phyloP scores from a whole-genome alignment of 2,329 filamentous ascomycete genomes.

The Fusarium protoensiforme region DNA sequence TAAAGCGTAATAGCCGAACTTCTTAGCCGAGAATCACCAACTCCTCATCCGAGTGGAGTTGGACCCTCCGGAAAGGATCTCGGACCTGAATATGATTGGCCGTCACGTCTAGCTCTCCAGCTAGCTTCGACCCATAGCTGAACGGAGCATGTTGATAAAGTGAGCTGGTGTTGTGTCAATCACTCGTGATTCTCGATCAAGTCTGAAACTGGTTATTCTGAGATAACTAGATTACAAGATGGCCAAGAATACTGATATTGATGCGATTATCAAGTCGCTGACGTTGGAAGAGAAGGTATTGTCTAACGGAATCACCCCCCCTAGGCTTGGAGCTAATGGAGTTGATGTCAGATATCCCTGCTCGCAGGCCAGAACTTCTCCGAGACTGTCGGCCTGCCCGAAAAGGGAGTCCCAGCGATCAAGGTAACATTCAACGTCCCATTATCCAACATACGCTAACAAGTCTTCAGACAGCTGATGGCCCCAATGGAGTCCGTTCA shows the following conservation, averaged over 20 bases:
- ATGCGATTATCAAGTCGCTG: conserved; percentile 18
- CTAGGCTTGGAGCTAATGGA: not conserved
- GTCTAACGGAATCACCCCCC: not conserved
- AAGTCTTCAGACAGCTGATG: conserved; percentile 38
- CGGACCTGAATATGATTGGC: conserved; percentile 4
- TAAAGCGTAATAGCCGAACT: not conserved
- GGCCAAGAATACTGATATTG: conserved; percentile 7
- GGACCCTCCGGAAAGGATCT: not conserved
- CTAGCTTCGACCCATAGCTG: not conserved
- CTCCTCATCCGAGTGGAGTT: not conserved
- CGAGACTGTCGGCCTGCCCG: conserved; percentile 27
- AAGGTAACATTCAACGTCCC: not conserved
- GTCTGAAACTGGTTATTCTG: not conserved
- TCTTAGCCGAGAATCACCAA: not conserved
- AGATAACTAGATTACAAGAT: not conserved
- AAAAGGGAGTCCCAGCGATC: conserved; percentile 34
- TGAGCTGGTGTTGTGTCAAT: not conserved
- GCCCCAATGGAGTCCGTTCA: conserved; percentile 49
- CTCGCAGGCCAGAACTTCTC: conserved; percentile 40
- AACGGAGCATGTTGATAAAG: not conserved
- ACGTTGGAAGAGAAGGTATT: conserved; percentile 36
- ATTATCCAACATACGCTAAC: not conserved
- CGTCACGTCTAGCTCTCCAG: not conserved
- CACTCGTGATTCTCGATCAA: not conserved
- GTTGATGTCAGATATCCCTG: conserved; percentile 24